Conservation (phyloP, 257 asterid genomes). For the Phtheirospermum japonicum region DNA sequence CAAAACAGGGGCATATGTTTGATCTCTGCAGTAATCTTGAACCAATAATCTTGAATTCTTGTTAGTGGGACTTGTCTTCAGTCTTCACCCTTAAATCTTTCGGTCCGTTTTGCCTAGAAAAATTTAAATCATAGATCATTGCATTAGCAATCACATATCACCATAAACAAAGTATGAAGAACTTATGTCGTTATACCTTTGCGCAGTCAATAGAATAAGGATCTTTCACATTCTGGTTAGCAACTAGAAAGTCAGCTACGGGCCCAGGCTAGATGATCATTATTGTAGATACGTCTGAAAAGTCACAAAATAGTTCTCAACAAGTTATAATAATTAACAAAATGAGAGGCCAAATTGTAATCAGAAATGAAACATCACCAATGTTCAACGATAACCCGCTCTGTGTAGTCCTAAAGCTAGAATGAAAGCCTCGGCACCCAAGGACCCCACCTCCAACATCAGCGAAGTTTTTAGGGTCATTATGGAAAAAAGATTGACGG, state of each 20-base stretch:
- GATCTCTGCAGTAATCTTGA: too few species aligned
- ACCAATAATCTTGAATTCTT: conserved; percentile 74
- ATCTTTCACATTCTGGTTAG: conserved; percentile 69
- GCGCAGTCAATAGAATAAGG: conserved; percentile 73
- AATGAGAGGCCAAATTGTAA: too few species aligned
- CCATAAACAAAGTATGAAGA: background rate
- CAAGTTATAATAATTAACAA: background rate
- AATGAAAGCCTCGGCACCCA: conserved; percentile 88
- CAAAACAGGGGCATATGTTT: too few species aligned
- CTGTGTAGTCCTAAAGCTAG: conserved; percentile 79
- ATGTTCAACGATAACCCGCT: conserved; percentile 81
- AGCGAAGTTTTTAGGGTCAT: conserved; percentile 59
- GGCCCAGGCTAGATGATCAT: conserved; percentile 83
- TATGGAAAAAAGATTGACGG: conserved; percentile 78
- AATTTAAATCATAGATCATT: background rate
- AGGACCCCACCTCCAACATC: conserved; percentile 90
- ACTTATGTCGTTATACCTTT: conserved; percentile 41
- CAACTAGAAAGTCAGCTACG: conserved; percentile 59
- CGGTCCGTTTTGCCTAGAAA: conserved; percentile 61
- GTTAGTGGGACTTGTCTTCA: conserved; percentile 65
- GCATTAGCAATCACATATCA: too few species aligned
- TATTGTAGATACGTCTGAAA: conserved; percentile 72
- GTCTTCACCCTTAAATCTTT: conserved; percentile 76
- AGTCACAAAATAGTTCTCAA: conserved; percentile 31
- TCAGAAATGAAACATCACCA: too few species aligned